Percentiles rank a stretch among this genome's conserved stretches.
These are phyloP conservation scores for Alternaria ethzedia DNA, from an alignment of 2,329 filamentous ascomycete species.

Conservation along the genomic window DNA sequence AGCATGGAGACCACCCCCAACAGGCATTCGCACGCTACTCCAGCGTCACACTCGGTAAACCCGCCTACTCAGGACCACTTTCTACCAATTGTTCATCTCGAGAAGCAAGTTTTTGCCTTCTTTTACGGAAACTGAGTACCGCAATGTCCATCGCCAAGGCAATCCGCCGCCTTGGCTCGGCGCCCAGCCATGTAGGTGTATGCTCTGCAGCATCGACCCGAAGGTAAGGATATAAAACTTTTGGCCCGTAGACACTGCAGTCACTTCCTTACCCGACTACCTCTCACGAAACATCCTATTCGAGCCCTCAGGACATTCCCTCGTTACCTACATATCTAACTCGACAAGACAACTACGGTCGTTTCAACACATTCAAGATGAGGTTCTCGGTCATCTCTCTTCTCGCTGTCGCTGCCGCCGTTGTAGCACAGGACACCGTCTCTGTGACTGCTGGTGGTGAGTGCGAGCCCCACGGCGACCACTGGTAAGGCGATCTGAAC, in stretches of 20 bases:
- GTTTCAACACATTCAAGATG: conserved; percentile 17
- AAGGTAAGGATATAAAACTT: conserved; percentile 17
- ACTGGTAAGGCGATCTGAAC: conserved; percentile 28
- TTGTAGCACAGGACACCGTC: conserved; percentile 25
- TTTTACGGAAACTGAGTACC: conserved; percentile 31
- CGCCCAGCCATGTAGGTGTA: conserved; percentile 12
- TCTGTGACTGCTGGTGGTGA: neutral
- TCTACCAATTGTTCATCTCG: conserved; percentile 13
- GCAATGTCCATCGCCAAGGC: conserved; percentile 33
- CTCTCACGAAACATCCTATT: conserved; percentile 4
- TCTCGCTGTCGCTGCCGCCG: conserved; percentile 17
- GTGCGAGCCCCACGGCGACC: conserved; percentile 33
- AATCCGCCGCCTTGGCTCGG: conserved; percentile 32
- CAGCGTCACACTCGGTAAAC: conserved; percentile 4
- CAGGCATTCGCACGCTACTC: conserved; percentile 5
- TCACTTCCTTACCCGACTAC: neutral
- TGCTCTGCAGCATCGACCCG: conserved; percentile 1
- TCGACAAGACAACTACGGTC: conserved; percentile 6
- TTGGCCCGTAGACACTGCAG: neutral
- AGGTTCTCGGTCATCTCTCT: conserved; percentile 24
- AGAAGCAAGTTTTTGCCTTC: conserved; percentile 8
- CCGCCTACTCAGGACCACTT: neutral
- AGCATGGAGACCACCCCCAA: conserved; percentile 3
- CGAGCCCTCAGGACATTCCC: neutral
- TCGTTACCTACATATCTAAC: neutral